Conservation (phyloP, 768 basidiomycete genomes). For the Auricularia sp. region DNA sequence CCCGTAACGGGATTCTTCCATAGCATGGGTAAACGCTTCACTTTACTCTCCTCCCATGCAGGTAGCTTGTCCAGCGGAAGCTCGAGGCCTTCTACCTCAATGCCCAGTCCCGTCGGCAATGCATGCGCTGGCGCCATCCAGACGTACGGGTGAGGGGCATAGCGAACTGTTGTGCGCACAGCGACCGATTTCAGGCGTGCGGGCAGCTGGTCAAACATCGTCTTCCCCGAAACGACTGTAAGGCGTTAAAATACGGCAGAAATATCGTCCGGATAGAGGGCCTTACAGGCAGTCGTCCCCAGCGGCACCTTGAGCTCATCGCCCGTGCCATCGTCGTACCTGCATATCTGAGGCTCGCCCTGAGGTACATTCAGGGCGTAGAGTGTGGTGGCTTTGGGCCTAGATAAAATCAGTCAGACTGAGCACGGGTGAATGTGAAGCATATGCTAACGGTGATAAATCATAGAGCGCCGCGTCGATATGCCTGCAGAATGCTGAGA, state of each 20-base stretch:
- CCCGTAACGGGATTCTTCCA: conserved; percentile 93
- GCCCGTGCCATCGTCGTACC: conserved; percentile 82
- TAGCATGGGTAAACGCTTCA: conserved; percentile 65
- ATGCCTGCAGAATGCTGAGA: conserved; percentile 30
- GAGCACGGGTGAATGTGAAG: not conserved
- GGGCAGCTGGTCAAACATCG: conserved; percentile 76
- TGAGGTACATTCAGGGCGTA: conserved; percentile 67
- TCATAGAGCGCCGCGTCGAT: conserved; percentile 83
- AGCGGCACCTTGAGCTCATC: conserved; percentile 76
- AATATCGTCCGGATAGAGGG: not conserved
- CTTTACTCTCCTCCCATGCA: conserved; percentile 66
- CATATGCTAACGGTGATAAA: conserved; percentile 37
- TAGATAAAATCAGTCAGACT: conserved; percentile 7
- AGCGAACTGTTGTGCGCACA: conserved; percentile 63
- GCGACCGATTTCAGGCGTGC: conserved; percentile 67
- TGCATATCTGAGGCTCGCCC: conserved; percentile 50
- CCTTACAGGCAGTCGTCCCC: conserved; percentile 75
- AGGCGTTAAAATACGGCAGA: not conserved
- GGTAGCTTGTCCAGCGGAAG: conserved; percentile 58
- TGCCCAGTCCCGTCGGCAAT: conserved; percentile 69
- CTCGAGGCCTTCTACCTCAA: conserved; percentile 71
- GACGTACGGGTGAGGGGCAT: conserved; percentile 80
- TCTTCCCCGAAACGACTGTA: conserved; percentile 48
- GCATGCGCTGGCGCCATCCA: conserved; percentile 81
- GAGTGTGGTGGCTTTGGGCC: conserved; percentile 73